Evolutionary conservation across 2,329 filamentous ascomycete species (phyloP).

Genomic region (Dactylellina parvicollis): DNA sequence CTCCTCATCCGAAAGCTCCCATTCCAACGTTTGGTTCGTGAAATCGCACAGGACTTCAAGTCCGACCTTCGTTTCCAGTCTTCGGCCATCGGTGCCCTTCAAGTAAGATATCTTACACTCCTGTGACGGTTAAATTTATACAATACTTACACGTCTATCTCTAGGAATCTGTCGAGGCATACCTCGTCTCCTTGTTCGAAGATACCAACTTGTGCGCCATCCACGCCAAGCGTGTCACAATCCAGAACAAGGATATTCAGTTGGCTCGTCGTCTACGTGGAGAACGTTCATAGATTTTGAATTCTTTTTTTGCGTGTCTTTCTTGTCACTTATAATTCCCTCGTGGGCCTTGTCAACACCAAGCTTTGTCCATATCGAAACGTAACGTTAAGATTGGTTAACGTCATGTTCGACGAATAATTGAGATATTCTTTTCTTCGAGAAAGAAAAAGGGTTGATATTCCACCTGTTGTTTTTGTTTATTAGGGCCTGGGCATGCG

Average conservation of each 20-base stretch:
- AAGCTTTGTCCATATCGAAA: constrained; percentile 17
- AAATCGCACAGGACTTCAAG: constrained; percentile 96
- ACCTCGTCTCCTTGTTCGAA: constrained; percentile 97
- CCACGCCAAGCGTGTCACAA: constrained; percentile 99
- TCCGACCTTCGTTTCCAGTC: constrained; percentile 97
- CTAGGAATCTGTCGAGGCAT: constrained; percentile 98
- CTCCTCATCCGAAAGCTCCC: constrained; percentile 96
- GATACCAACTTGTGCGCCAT: constrained; percentile 99
- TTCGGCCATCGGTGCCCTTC: constrained; percentile 90
- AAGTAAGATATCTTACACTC: constrained; percentile 14
- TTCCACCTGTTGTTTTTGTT: constrained; percentile 20
- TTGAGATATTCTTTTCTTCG: constrained; percentile 9
- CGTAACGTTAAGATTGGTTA: constrained; percentile 37
- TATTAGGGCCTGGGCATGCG: constrained; percentile 41
- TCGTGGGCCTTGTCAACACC: constrained; percentile 37
- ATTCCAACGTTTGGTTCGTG: constrained; percentile 96
- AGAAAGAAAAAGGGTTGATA: constrained; percentile 30
- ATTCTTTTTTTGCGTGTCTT: constrained; percentile 6
- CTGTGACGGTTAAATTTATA: neutral
- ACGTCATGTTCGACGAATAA: constrained; percentile 41
- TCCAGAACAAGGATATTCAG: constrained; percentile 97
- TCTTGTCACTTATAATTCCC: constrained; percentile 23
- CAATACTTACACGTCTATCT: neutral
- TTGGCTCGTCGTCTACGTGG: constrained; percentile 93
- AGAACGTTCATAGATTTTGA: constrained; percentile 76